Evolutionary conservation across 768 basidiomycete genomes (phyloP).

Genomic region (Cyathus striatus): DNA sequence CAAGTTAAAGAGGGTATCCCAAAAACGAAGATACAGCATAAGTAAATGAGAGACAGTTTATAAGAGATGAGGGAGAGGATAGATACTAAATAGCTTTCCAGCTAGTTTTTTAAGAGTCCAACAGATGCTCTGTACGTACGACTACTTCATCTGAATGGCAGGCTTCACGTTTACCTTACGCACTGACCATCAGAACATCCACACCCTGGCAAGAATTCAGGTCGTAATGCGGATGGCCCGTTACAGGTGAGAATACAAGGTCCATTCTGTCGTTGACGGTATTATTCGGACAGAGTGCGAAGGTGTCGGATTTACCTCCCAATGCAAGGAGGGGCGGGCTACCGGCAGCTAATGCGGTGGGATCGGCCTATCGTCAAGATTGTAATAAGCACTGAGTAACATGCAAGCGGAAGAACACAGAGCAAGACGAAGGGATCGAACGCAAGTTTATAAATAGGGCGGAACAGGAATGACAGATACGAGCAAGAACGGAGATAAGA

Average conservation of each 20-base stretch:
- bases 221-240: constrained; percentile 35
- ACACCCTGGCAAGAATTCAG: constrained; percentile 31
- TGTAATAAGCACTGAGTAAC: not conserved
- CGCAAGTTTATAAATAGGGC: no score
- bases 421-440: no score
- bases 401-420: no score
- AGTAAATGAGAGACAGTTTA: no score
- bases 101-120: no score
- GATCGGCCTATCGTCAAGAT: constrained; percentile 21
- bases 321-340: constrained; percentile 30
- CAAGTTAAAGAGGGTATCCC: no score
- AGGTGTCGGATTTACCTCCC: constrained; percentile 32
- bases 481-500: not conserved
- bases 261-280: constrained; percentile 35
- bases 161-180: no score
- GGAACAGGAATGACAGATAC: not conserved
- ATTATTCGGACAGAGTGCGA: constrained; percentile 36
- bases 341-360: constrained; percentile 13
- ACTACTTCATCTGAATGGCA: no score
- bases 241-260: constrained; percentile 36
- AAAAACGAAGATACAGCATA: no score
- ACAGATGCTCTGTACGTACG: no score
- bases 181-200: constrained; percentile 28
- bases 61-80: no score
- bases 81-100: no score